Percentiles rank a stretch among this genome's conserved stretches.
Conservation (phyloP, 805 yeast species). For the Pichia manshurica region DNA sequence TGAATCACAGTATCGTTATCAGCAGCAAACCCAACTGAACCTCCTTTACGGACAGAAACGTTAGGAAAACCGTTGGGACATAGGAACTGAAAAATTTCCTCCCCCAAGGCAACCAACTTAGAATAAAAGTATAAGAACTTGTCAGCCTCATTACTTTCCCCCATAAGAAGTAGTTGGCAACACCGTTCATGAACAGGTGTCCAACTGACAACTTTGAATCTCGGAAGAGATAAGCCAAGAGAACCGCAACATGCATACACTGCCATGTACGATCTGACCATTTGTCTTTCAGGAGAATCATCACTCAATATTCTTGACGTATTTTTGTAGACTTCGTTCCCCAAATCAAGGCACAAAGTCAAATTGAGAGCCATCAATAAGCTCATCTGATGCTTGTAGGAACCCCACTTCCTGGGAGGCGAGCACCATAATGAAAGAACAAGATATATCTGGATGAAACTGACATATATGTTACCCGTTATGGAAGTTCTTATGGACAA, state of each 20-base stretch:
- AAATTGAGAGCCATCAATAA: constrained; percentile 40
- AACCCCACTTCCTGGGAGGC: constrained; percentile 47
- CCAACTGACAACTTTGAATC: constrained; percentile 48
- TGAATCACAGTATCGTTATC: constrained; percentile 2
- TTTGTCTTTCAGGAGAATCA: constrained; percentile 30
- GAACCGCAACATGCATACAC: constrained; percentile 49
- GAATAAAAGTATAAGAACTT: constrained; percentile 41
- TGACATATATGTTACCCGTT: constrained; percentile 39
- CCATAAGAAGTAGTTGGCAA: constrained; percentile 29
- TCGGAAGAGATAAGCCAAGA: constrained; percentile 43
- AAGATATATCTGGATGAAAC: constrained; percentile 38
- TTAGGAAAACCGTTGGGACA: constrained; percentile 26
- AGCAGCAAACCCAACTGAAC: background rate
- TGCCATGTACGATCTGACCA: constrained; percentile 40
- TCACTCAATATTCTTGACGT: constrained; percentile 24
- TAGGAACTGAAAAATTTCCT: constrained; percentile 41
- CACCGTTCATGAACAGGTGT: constrained; percentile 38
- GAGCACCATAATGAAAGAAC: constrained; percentile 47
- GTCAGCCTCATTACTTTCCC: constrained; percentile 36
- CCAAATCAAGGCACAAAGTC: constrained; percentile 45
- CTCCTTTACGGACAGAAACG: background rate
- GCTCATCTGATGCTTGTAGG: constrained; percentile 47
- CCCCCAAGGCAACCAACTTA: constrained; percentile 42
- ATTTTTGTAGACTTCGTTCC: constrained; percentile 31
- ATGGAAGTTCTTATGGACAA: constrained; percentile 40